These are phyloP conservation scores for Vitis hybrid DNA, from an alignment of 177 flowering plant species.

Conservation along the genomic window DNA sequence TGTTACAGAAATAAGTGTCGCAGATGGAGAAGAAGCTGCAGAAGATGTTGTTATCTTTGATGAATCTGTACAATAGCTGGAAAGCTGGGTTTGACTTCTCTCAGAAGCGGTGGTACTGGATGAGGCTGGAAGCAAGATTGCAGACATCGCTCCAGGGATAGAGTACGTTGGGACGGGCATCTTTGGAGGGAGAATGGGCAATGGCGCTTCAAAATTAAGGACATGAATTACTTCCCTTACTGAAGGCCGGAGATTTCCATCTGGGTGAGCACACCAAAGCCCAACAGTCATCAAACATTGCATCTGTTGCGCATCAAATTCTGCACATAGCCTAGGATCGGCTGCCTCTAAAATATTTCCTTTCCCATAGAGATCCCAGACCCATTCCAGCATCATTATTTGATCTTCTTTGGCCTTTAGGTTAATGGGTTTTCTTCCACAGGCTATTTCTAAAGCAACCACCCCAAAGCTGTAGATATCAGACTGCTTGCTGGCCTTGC, in stretches of 20 bases:
- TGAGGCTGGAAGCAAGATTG: no score
- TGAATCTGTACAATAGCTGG: no score
- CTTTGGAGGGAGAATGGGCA: conserved; percentile 26
- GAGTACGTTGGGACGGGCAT: conserved; percentile 5
- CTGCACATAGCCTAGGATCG: conserved; percentile 20
- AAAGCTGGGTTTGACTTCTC: no score
- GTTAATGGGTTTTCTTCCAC: conserved; percentile 21
- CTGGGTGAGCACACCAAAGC: conserved; percentile 47
- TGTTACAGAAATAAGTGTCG: no score
- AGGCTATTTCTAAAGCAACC: conserved; percentile 21
- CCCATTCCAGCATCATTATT: conserved; percentile 23
- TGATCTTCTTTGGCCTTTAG: background rate
- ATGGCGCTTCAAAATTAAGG: conserved; percentile 23
- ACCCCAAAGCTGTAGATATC: conserved; percentile 31
- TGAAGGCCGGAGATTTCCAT: conserved; percentile 25
- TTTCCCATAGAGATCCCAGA: conserved; percentile 31
- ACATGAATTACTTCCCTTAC: conserved; percentile 31
- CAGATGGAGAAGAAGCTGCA: no score
- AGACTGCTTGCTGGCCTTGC: conserved; percentile 19
- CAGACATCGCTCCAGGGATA: no score
- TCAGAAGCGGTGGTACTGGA: no score
- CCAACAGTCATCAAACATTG: conserved; percentile 38
- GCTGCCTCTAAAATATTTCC: conserved; percentile 19
- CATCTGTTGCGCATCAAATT: conserved; percentile 21
- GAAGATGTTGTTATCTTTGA: no score